Evolutionary conservation across 139 green algal genomes (phyloP), one percentile per base, ranked within the genome.

Genomic region (Micractinium conductrix): DNA sequence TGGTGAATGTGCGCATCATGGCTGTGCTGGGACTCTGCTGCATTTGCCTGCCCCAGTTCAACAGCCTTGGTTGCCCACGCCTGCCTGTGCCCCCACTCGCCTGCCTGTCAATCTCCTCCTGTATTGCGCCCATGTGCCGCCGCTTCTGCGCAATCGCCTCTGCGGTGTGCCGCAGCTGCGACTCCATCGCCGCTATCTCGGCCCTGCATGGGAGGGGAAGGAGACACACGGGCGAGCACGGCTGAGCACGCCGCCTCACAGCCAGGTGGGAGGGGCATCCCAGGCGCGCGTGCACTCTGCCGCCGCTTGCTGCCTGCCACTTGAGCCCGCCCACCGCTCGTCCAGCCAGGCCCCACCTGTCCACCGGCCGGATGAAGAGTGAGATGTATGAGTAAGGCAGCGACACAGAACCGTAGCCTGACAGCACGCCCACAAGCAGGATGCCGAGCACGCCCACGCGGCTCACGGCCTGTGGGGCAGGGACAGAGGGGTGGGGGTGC

Each of bases 381-480:
- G 90, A 94, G 28, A 99, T 94, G 91, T 99, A 99, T 4, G 88
- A 93, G 91, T 95, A 98, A 24, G 96, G 96, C 60, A 99, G 91
- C 81, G 92, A 94, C 7, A 99, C 96, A 4, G 95, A 89, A 26
- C 94, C 96, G 79, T 96, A 99, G 37, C 96, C 96, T 2, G 93
- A 97, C 62, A 99, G 92, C 10, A 98, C 90, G 0, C 95, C 96
- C 44, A 99, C 97, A 38, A 99, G 90, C 84, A 93, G 94, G 4
- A 97, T 96, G 55, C 96, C 96, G 48, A 99, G 74, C 65, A 98
- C 93, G 4, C 96, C 96, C 74, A 98, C 90, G 1, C 96, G 90
- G 73, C 91, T 94, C 43, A 99, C 91, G 28, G 92, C 90, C 90
- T 96, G 70, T 1, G 40, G 70, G 63, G 63, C n/a, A 24, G 63